Base-by-base conservation (phyloP, 2,329 filamentous ascomycete species). In the Arthrobotrys musiformis region DNA sequence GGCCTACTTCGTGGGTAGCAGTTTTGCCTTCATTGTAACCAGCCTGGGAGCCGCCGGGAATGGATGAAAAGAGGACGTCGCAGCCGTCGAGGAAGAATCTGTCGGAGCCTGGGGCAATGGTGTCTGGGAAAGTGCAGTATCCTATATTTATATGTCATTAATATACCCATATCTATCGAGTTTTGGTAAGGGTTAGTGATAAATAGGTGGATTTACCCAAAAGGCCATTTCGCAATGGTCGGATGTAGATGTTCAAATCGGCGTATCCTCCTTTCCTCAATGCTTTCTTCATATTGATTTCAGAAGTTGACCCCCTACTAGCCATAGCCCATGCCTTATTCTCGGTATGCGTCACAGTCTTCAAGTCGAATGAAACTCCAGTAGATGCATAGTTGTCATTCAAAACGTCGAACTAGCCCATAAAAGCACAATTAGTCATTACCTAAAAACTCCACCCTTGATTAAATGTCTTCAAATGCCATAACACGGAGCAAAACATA, bases 1-100 rank as follows among this genome's bases (percentile, higher is more conserved):
- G 82, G 22, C 82, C 82, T 19, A 81, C 78, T 73, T 83, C 82
- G 77, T 83, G 82, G 26, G 80, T 81, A 9, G 80, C 76, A 2
- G 82, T 82, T 70, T 81, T 74, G 0, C 70, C 70, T 54, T 74
- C 70, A 13, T 74, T 42, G 42, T 52, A 74, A 8, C n/a, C 37
- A 8, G 33, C 17, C 11, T 26, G 2, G 6, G 61, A 5, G 26
- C 70, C 70, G 5, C 50, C 61, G 17, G 70, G 70, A 6, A 67
- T 15, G 15, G 70, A 61, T 17, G 48, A 60, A 24, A 67, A 54
- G n/a, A 67, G 70, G 19, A 74, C 42, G 13, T 64, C 60, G 70
- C 70, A 74, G n/a, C 70, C 70, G 54, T 74, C 70, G 8, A 52
- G 26, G 50, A 33, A 74, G 28, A 67, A 74, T 19, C 17, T 56